Base-by-base conservation (phyloP, 1,284 basidiomycete species). In the Hymenochaete sp. region DNA sequence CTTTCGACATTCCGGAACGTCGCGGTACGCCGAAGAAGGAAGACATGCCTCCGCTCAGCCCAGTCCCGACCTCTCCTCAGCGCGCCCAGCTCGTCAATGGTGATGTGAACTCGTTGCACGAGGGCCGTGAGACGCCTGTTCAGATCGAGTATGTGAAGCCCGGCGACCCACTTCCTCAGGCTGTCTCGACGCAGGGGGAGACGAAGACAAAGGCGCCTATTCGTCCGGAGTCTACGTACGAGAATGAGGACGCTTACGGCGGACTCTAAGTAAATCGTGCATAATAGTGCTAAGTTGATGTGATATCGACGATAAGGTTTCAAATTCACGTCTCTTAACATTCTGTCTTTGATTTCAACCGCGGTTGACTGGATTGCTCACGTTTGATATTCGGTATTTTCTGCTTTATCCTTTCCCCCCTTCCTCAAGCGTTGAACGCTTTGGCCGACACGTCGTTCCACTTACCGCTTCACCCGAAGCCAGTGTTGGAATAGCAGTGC, bases 211-310 rank as follows among this genome's bases (percentile, higher is more conserved):
- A 3, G 18, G 19, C 19, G 19, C 22, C 33, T 10, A 50, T 42
- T 39, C 39, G 48, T 24, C 48, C 13, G 47, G 70, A 73, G 51
- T 75, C 76, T 18, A 48, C 79, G 49, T 80, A 80, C 52, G 68
- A 75, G 52, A 70, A 72, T 26, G 72, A 73, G n/a, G 79, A 82
- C 50, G 77, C 73, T 31, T 82, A 82, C 52, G 75, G 68, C 25
- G 79, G 79, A 27, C 71, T 82, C 57, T 50, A 27, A 45, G 28
- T 24, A 35, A 41, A 19, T 40, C n/a, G 24, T 26, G 14, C 40
- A 31, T 38, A 27, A 47, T 25, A 21, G 45, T 28, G 45, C 41
- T 22, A 26, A 24, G 25, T 19, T 4, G 36, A 42, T 42, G 16
- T 36, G 19, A 14, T n/a, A 16, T 35, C 32, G 14, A 16, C 21